phyloP scores from a whole-genome alignment of 441 rosid species.

The Populus tomentosa region DNA sequence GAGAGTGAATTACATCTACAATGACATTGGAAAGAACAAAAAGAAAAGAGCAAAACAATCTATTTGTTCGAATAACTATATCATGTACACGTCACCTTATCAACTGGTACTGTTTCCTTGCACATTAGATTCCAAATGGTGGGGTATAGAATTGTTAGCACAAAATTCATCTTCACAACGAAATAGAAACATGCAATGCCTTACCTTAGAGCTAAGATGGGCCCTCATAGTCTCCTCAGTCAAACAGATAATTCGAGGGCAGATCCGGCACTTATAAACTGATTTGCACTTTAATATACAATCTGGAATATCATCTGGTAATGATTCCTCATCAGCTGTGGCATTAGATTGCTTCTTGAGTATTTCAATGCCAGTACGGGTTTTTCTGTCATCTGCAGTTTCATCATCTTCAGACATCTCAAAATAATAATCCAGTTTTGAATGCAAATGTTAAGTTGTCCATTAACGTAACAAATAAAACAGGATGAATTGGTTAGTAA shows the following conservation, averaged over 20 bases:
- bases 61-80: background rate
- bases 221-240: constrained; percentile 51
- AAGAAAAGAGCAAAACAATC: background rate
- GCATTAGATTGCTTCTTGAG: constrained; percentile 15
- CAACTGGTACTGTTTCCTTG: background rate
- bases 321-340: constrained; percentile 19
- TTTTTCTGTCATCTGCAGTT: constrained; percentile 27
- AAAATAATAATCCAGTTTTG: constrained; percentile 10
- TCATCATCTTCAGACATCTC: constrained; percentile 38
- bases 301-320: constrained; percentile 42
- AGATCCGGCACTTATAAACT: constrained; percentile 73
- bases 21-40: background rate
- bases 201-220: constrained; percentile 81
- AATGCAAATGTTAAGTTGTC: background rate
- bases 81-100: background rate
- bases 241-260: constrained; percentile 65
- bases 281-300: constrained; percentile 65
- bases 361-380: constrained; percentile 13
- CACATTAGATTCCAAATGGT: background rate
- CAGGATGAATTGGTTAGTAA: background rate
- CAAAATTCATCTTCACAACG: background rate
- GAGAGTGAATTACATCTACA: background rate
- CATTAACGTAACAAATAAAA: background rate
- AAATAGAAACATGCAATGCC: background rate
- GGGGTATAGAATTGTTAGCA: background rate